phyloP scores from a whole-genome alignment of 306 rosid species.

The Glycine soja region DNA sequence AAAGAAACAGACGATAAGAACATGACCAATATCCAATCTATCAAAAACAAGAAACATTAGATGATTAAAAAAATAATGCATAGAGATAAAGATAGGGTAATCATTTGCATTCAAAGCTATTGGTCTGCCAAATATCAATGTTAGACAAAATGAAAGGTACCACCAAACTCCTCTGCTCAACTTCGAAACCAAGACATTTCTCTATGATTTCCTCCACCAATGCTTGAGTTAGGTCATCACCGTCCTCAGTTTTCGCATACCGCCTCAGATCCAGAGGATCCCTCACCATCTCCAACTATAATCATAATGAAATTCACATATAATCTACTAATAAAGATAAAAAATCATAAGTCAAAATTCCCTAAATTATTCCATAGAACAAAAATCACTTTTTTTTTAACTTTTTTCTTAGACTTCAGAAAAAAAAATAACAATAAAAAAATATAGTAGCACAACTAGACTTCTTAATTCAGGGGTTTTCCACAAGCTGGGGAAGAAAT shows the following conservation, averaged over 20 bases:
- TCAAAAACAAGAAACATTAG: no score
- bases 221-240: neutral
- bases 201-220: conserved; percentile 26
- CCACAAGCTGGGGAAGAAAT: conserved; percentile 55
- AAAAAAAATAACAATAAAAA: neutral
- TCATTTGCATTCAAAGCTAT: no score
- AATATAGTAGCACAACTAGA: conserved; percentile 54
- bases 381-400: neutral
- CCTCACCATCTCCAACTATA: neutral
- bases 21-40: no score
- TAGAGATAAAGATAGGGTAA: no score
- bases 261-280: conserved; percentile 39
- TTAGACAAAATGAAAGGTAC: no score
- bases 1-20: no score
- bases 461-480: conserved; percentile 55
- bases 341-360: no score
- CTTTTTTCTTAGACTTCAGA: neutral
- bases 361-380: conserved; percentile 11
- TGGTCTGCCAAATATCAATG: no score
- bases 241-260: neutral
- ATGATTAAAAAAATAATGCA: no score
- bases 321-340: no score
- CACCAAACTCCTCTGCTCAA: conserved; percentile 32
- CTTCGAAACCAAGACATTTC: conserved; percentile 14
- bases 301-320: no score